phyloP scores from a whole-genome alignment of 2,329 filamentous ascomycete species.

The Diaporthe sp. region DNA sequence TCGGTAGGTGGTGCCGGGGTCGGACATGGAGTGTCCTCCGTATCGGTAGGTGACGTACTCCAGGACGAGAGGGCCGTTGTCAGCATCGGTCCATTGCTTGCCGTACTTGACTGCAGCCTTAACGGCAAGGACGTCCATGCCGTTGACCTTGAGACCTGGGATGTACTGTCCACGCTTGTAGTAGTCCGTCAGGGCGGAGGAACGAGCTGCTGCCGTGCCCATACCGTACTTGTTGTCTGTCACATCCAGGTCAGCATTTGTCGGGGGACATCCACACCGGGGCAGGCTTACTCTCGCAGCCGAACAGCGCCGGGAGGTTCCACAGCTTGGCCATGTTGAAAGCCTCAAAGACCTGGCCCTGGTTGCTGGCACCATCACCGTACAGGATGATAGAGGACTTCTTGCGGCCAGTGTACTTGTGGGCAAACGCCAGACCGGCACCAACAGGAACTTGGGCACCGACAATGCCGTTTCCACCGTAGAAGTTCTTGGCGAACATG shows the following conservation, averaged over 20 bases:
- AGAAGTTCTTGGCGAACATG: slow-evolving; percentile 99
- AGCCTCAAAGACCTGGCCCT: slow-evolving; percentile 99
- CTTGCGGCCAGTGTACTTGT: slow-evolving; percentile 91
- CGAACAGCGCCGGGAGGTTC: slow-evolving; percentile 95
- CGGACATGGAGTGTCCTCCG: slow-evolving; percentile 99
- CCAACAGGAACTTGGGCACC: slow-evolving; percentile 98
- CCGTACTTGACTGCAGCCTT: slow-evolving; percentile 96
- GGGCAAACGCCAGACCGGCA: slow-evolving; percentile 94
- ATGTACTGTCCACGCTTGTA: slow-evolving; percentile 99
- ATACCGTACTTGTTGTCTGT: slow-evolving; percentile 99
- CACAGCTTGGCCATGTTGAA: slow-evolving; percentile 99
- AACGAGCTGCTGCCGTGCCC: slow-evolving; percentile 95
- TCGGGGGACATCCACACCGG: neutral
- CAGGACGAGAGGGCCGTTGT: slow-evolving; percentile 93
- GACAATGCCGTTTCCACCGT: slow-evolving; percentile 98
- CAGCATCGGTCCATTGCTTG: slow-evolving; percentile 84
- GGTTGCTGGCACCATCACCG: slow-evolving; percentile 98
- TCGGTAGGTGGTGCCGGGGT: slow-evolving; percentile 98
- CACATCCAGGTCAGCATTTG: slow-evolving; percentile 39
- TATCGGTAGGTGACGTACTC: slow-evolving; percentile 99
- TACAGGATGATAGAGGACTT: slow-evolving; percentile 91
- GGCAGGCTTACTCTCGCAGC: slow-evolving; percentile 87
- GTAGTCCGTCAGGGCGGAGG: slow-evolving; percentile 97
- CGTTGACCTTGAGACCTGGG: slow-evolving; percentile 98
- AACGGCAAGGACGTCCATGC: slow-evolving; percentile 98